Base-by-base conservation (phyloP, 495 filamentous ascomycete genomes). In the Oidiodendron maius region DNA sequence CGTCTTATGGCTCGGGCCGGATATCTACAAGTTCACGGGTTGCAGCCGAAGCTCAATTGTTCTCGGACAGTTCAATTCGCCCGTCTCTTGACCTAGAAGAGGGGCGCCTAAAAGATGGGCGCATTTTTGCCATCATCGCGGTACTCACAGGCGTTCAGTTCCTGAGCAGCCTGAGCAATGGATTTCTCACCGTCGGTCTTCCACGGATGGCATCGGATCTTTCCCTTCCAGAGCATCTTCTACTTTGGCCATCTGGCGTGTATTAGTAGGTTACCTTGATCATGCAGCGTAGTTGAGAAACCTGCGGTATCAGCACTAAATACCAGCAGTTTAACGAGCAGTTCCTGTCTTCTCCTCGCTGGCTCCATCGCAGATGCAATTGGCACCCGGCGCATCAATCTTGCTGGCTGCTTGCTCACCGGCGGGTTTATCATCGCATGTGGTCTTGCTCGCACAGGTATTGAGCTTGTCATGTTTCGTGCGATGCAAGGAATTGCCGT, bases 321-420 rank as follows among this genome's bases (percentile, higher is more conserved):
- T 23, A n/a, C 39, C 20, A 23, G 39, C 39, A 60, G 57, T 17
- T 64, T 76, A n/a, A 68, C 68, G 4, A 66, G 61, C 17, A 74
- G 74, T 30, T 74, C 70, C 37, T 62, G 60, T 25, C 68, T 80
- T 3, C 63, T 81, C 0, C 51, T 76, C 10, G 67, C 70, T 5
- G 77, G 76, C 6, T 60, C 75, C 3, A 50, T 78, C 6, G 72
- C 76, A 6, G 77, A 82, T 48, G 62, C 75, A 4, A 48, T 78
- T 0, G 77, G 77, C 1, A 61, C 61, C 25, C 58, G 68, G 22
- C 51, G 55, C 5, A 64, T 77, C 16, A 71, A 70, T 38, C 42
- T 81, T 0, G 52, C 62, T 2, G 77, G 77, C 1, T 67, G 67
- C 41, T 62, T 72, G 8, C 51, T 78, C 0, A 60, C 67, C 11